These are phyloP conservation scores for Murraya paniculata DNA, from an alignment of 345 rosid species.

Conservation along the genomic window DNA sequence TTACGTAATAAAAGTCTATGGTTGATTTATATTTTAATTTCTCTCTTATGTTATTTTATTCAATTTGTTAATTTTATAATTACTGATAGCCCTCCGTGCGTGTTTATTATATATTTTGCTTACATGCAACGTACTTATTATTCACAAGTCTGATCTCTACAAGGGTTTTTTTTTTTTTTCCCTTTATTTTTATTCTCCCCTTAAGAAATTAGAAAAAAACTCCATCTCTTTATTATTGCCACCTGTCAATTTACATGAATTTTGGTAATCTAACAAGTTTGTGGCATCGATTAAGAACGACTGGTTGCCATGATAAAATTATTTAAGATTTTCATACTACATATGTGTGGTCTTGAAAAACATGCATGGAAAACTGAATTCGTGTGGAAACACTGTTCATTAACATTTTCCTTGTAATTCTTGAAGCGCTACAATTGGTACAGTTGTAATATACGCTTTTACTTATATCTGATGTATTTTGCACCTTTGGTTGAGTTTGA, in stretches of 20 bases:
- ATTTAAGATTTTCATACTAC: neutral
- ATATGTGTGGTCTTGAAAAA: neutral
- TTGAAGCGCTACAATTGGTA: neutral
- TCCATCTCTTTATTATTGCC: neutral
- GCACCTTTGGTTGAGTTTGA: neutral
- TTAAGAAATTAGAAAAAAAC: neutral
- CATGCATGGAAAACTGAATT: neutral
- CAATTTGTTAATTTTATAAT: neutral
- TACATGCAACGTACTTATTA: neutral
- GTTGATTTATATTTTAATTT: neutral
- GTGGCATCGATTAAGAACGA: neutral
- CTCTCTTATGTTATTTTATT: neutral
- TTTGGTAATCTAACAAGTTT: slow-evolving; percentile 15
- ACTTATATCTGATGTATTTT: too few relatives aligned
- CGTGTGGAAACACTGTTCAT: neutral
- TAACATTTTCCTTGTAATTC: neutral
- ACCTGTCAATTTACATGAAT: neutral
- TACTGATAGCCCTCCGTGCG: neutral
- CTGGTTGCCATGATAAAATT: too few relatives aligned
- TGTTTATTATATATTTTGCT: neutral
- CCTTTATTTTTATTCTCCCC: neutral
- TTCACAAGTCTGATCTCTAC: neutral
- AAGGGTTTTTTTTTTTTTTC: neutral
- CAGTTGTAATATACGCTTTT: neutral
- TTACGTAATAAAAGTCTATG: neutral